phyloP scores from a whole-genome alignment of 495 filamentous ascomycete genomes.

The Beverwykella pulmonaria region DNA sequence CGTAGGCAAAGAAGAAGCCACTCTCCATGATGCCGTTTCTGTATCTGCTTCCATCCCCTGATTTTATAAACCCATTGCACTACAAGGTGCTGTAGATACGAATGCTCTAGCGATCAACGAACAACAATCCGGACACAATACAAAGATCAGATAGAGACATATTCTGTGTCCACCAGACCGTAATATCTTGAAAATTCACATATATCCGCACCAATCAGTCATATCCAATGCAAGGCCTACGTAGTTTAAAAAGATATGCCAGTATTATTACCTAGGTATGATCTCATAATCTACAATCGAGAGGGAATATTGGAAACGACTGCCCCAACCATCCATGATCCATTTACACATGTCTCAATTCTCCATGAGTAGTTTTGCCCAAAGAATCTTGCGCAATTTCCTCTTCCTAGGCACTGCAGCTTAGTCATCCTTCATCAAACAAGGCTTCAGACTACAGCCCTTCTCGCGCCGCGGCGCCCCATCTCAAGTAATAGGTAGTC shows the following conservation, averaged over 20 bases:
- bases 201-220: no score
- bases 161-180: no score
- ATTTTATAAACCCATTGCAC: no score
- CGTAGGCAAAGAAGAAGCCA: no score
- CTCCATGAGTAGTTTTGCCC: neutral
- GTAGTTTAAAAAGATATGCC: neutral
- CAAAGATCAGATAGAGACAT: no score
- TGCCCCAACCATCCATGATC: neutral
- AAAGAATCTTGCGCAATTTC: neutral
- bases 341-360: slow-evolving; percentile 3
- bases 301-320: neutral
- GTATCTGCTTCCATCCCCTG: no score
- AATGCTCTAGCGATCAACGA: no score
- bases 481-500: neutral
- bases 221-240: no score
- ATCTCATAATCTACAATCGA: slow-evolving; percentile 2
- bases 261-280: neutral
- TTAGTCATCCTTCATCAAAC: neutral
- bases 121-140: no score
- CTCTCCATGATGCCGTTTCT: no score
- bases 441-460: neutral
- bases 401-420: neutral
- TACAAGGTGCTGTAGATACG: no score
- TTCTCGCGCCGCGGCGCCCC: neutral
- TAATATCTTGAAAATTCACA: no score